Base-by-base conservation (phyloP, 306 rosid genomes). In the Quercus rubra region DNA sequence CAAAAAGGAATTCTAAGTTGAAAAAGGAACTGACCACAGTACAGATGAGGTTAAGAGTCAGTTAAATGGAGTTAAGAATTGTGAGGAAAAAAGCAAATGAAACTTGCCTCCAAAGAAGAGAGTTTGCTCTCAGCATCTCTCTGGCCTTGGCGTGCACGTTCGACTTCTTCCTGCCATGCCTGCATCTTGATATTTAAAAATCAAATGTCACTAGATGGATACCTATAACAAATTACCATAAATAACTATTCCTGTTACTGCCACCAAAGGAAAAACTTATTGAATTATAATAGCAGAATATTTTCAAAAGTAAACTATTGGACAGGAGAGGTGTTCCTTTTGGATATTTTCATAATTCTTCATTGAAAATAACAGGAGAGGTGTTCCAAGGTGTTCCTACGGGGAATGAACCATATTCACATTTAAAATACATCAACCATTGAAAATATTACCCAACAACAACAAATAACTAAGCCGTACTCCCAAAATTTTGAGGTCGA, bases 141-240 rank as follows among this genome's bases (percentile, higher is more conserved):
- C 89, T 95, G 99, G 78, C 92, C 87, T 82, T 93, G 98, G 63
- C 88, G 97, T 25, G 99, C 98, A 52, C 94, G 98, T 79, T 95
- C 99, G 78, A 93, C 95, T 87, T 95, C 99, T 80, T 91, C 97
- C 77, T 95, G 99, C 99, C 99, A 85, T 71, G 97, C 98, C 86
- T 95, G 99, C 82, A 89, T 85, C 98, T 89, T 69, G 58, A 81
- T 76, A 75, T 64, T 70, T 46, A 77, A 64, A 85, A 59, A 4
- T 9, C n/a, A 19, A 67, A 66, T 14, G 64, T 52, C 41, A 73
- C 63, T 41, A 49, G 52, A 83, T 59, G 66, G 68, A 66, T n/a
- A 31, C 78, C 54, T 61, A 76, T 74, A 59, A 27, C 31, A 63
- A 62, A 83, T 80, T 80, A 77, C 38, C 64, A 78, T 59, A 4